Conservation (phyloP, 352 stramenopile species). For the Globisporangium abappressorium region DNA sequence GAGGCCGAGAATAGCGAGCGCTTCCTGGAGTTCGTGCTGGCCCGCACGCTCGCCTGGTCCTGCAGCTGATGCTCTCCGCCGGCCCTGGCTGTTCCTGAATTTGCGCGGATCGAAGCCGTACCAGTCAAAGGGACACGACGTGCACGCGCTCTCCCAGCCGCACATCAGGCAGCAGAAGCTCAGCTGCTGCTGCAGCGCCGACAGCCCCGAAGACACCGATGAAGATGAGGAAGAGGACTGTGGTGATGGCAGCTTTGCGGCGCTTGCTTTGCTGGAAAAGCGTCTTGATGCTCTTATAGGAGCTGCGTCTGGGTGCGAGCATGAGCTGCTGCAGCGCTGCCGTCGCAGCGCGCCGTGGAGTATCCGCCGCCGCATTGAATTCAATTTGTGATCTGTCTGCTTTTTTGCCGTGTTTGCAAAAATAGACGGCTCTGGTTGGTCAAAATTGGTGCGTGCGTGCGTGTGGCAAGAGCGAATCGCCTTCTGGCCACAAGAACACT, state of each 20-base stretch:
- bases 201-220: conserved; percentile 9
- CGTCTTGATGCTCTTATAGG: not conserved
- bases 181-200: conserved; percentile 48
- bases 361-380: not conserved
- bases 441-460: not conserved
- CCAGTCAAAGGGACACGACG: conserved; percentile 68
- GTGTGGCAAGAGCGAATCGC: not conserved
- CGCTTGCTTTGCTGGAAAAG: not conserved
- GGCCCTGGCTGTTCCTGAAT: conserved; percentile 25
- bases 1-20: conserved; percentile 27
- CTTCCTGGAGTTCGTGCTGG: conserved; percentile 20
- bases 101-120: conserved; percentile 53
- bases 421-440: not conserved
- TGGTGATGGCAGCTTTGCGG: not conserved
- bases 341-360: not conserved
- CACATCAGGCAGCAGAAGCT: conserved; percentile 71
- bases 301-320: not conserved
- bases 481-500: not conserved
- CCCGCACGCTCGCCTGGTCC: conserved; percentile 2
- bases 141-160: conserved; percentile 59
- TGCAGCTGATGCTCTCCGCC: conserved; percentile 6
- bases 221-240: not conserved
- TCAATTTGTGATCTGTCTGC: too few species aligned
- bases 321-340: not conserved
- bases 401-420: not conserved